Evolutionary conservation across 2,329 filamentous ascomycete genomes (phyloP), one percentile per base, ranked within the genome.

Genomic region (Xylaria sp.): DNA sequence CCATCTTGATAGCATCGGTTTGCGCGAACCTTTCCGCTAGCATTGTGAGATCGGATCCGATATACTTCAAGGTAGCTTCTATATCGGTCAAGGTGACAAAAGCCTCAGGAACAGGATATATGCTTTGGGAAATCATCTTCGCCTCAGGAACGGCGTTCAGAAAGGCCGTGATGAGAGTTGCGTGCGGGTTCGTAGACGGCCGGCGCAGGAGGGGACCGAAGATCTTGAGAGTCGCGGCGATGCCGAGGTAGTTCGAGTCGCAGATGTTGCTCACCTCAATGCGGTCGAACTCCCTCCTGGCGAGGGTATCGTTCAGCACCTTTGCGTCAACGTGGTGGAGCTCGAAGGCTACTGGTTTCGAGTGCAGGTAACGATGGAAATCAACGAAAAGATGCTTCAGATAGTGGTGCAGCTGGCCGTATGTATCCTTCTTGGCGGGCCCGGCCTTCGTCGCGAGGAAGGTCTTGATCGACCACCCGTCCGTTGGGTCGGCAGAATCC

Each of bases 111-210:
- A n/a, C n/a, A n/a, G n/a, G n/a, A n/a, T n/a, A n/a, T n/a, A n/a
- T n/a, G n/a, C n/a, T n/a, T n/a, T n/a, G n/a, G n/a, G n/a, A n/a
- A n/a, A n/a, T n/a, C 21, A 25, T 37, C 35, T 32, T 58, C 2
- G 12, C 18, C 47, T 68, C 60, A 4, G 12, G 23, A 1, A 68
- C 65, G 1, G 60, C 54, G 47, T 68, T 68, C n/a, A 68, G n/a
- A 65, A 60, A 68, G 3, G n/a, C 1, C 6, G 66, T 68, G 29
- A 68, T 60, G 1, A 68, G 55, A 16, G 66, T 65, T 5, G 66
- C 66, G 27, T 65, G 57, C 8, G 48, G 13, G 21, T 68, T 68
- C 0, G 5, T 16, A 0, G 40, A 55, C 0, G 32, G 55, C 16
- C 2, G 8, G 8, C 9, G 27, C 12, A 68, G 37, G 3, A 68